phyloP scores from a whole-genome alignment of 1,284 basidiomycete genomes.

The Amylostereum chailletii region DNA sequence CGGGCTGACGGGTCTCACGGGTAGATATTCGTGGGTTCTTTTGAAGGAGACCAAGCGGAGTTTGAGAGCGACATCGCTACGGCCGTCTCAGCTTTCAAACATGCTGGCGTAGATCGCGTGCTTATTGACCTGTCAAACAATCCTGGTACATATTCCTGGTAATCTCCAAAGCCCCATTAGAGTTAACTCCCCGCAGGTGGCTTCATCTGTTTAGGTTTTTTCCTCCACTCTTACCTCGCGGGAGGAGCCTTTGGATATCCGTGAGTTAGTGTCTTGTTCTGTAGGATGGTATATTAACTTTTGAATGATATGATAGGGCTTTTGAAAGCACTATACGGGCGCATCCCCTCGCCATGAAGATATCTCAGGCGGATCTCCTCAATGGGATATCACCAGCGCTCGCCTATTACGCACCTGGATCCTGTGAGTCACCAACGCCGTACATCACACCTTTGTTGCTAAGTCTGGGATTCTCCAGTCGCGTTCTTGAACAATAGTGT shows the following conservation, averaged over 20 bases:
- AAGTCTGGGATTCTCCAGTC: constrained; percentile 21
- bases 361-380: constrained; percentile 40
- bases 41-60: constrained; percentile 29
- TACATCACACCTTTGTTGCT: neutral
- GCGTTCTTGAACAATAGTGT: constrained; percentile 46
- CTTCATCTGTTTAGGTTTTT: constrained; percentile 52
- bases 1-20: neutral
- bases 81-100: constrained; percentile 37
- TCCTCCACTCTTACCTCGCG: constrained; percentile 50
- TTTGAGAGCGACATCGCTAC: constrained; percentile 47
- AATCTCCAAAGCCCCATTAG: no score
- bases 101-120: constrained; percentile 38
- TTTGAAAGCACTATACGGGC: constrained; percentile 45
- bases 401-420: constrained; percentile 40
- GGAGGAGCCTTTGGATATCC: constrained; percentile 44
- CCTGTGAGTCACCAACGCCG: constrained; percentile 29
- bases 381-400: constrained; percentile 27
- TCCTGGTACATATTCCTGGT: constrained; percentile 30
- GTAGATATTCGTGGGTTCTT: constrained; percentile 57
- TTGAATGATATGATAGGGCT: constrained; percentile 17
- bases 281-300: constrained; percentile 16
- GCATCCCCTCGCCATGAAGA: constrained; percentile 46
- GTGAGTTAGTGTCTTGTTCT: constrained; percentile 23
- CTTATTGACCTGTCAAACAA: constrained; percentile 57
- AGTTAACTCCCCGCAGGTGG: constrained; percentile 30